Conservation (phyloP, 495 filamentous ascomycete genomes). For the Trichoderma virens region DNA sequence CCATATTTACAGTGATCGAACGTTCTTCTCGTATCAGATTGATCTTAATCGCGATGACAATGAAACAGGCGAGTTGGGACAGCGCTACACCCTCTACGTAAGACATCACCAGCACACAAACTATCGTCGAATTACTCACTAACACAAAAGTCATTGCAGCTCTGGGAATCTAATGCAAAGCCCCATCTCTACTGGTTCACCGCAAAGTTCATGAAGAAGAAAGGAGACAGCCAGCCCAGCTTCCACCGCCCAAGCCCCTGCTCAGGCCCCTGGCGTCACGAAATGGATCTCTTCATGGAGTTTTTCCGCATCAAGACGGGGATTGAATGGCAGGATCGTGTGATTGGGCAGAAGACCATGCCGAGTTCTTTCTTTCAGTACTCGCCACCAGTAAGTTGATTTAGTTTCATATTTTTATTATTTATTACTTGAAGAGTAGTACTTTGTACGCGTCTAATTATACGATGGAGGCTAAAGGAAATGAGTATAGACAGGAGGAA, state of each 20-base stretch:
- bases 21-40: constrained; percentile 28
- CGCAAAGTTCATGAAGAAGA: constrained; percentile 28
- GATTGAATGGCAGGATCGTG: constrained; percentile 46
- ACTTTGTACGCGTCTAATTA: background rate
- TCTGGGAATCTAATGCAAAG: constrained; percentile 39
- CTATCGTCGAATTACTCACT: background rate
- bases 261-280: constrained; percentile 21
- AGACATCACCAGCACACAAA: constrained; percentile 11
- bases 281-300: constrained; percentile 39
- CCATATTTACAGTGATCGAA: constrained; percentile 26
- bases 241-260: constrained; percentile 21
- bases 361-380: constrained; percentile 23
- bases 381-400: constrained; percentile 27
- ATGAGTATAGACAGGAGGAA: constrained; percentile 26
- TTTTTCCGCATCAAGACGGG: constrained; percentile 52
- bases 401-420: too few relatives aligned
- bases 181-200: constrained; percentile 36
- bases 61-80: constrained; percentile 18
- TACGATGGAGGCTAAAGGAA: background rate
- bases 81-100: constrained; percentile 28
- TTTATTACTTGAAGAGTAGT: too few relatives aligned
- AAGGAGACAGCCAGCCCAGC: constrained; percentile 19
- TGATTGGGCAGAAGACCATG: constrained; percentile 14
- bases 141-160: constrained; percentile 17
- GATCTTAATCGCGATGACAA: constrained; percentile 21